Base-by-base conservation (phyloP, 805 yeast genomes). In the Monosporozyma yasuniensis region DNA sequence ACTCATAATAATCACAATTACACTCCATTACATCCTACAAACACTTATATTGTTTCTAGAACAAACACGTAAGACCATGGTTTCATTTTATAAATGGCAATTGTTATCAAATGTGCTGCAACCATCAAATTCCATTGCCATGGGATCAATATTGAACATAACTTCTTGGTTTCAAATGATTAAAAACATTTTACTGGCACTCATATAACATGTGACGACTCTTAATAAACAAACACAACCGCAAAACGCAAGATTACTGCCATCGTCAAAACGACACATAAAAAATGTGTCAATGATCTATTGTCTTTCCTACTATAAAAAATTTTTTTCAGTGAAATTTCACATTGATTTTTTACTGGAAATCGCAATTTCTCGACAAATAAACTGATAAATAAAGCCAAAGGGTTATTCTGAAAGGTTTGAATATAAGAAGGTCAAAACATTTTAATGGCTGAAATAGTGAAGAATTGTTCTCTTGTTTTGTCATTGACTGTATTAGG, bases 11-110 rank as follows among this genome's bases (percentile, higher is more conserved):
- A 14, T 35, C 22, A 35, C 39, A 2, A 39, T 39, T 8, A 18
- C 42, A 21, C 9, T 39, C 8, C 21, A 39, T 14, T 39, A 21
- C 16, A 5, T 39, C 2, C 11, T 28, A 22, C 41, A 30, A 9
- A n/a, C 34, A 7, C n/a, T 44, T 9, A 22, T 23, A 11, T 18
- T 18, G 7, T 10, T 32, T 11, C 6, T 44, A 11, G 39, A 28
- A 22, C 28, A 27, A n/a, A 16, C 38, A 35, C 37, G 47, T 16
- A 28, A 37, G 28, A 30, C 47, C 3, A 28, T 44, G 18, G 37
- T 32, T 3, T 32, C 47, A 11, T 32, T 44, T 16, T 44, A 44
- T 37, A 28, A 32, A 23, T 44, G 47, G 47, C 22, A 22, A 11
- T 8, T 44, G 19, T n/a, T 44, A 11, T 34, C 37, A 4, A 22